Base-by-base conservation (phyloP, 139 green algal genomes). In the Chlamydomonas sphaeroides region DNA sequence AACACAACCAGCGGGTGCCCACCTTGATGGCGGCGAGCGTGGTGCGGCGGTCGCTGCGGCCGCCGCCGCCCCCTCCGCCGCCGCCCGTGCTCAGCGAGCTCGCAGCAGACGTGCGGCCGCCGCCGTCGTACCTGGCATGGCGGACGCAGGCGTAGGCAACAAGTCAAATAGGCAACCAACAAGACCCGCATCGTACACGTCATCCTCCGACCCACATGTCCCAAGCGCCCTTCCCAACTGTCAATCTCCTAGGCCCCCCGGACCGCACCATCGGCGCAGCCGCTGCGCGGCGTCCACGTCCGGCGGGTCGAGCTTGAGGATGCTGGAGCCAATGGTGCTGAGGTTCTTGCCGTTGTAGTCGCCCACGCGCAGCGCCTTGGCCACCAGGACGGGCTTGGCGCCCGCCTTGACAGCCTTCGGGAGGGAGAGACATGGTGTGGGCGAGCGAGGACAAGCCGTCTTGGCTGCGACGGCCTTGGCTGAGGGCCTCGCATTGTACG, bases 331-430 rank as follows among this genome's bases (percentile, higher is more conserved):
- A 36, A 96, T 56, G 7, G 95, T 96, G 74, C 87, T 92, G 45
- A 99, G 86, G 39, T 86, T 98, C 77, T 94, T 96, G 75, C 97
- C 97, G 75, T 97, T 97, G 91, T 96, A 99, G 73, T 99, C 96
- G 0, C 97, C 97, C 17, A 99, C 90, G 5, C 95, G 86, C 0
- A 86, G 92, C 17, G 63, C 88, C 91, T 99, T 99, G 38, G 95
- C 49, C 0, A 94, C 95, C 36, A 99, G 49, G 15, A 99, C 84
- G 4, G 97, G 97, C 30, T 91, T 88, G 30, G 68, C 61, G 30
- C 84, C 89, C 28, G 1, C 30, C 23, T n/a, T n/a, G n/a, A n/a
- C n/a, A n/a, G n/a, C n/a, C n/a, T n/a, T n/a, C n/a, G n/a, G n/a
- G n/a, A n/a, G n/a, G n/a, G n/a, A 14, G 45, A 14, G 45, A 51